Base-by-base conservation (phyloP, 2,329 filamentous ascomycete species). In the Fusarium haematococcum region DNA sequence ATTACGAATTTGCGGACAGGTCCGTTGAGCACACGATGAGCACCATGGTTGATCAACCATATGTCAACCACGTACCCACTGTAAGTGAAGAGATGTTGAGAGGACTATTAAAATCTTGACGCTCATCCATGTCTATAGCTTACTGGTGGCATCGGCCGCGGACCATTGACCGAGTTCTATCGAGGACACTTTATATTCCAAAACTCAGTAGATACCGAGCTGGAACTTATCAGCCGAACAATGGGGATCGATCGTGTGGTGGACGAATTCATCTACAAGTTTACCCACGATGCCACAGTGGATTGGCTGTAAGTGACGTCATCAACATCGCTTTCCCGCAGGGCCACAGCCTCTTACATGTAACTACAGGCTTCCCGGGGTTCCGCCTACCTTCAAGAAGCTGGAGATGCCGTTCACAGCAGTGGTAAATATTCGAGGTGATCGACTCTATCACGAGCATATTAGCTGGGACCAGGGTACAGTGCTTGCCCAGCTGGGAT, bases 1-100 rank as follows among this genome's bases (percentile, higher is more conserved):
- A 87, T 54, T 92, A 88, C 75, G 92, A 95, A 79, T 95, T 96
- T 79, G 89, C 82, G 2, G 89, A 91, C 65, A 87, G 92, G 13
- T 90, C 89, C 3, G 92, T 94, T 0, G 90, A 90, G 70, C 89
- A 90, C 73, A 95, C 93, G 0, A 95, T 95, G 93, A 87, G 86
- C n/a, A 95, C 93, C 0, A 95, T 95, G 93, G 92, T 95, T 2
- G 86, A 91, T 56, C 90, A 94, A 79, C 93, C 93, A 2, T 95
- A 95, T 77, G 93, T 95, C 2, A 95, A 95, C 78, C 92, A 95
- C 78, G 86, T 95, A 3, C 91, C 93, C 0, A 94, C 92, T 0
- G 86, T 91, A 77, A 85, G 87, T 75, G 25, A 13, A 11, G 37
- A n/a, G n/a, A 6, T 45, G 20, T 50, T 30, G 1, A 8, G 13